These are phyloP conservation scores for Saposhnikovia divaricata DNA, from an alignment of 129 eudicot species.

Conservation along the genomic window DNA sequence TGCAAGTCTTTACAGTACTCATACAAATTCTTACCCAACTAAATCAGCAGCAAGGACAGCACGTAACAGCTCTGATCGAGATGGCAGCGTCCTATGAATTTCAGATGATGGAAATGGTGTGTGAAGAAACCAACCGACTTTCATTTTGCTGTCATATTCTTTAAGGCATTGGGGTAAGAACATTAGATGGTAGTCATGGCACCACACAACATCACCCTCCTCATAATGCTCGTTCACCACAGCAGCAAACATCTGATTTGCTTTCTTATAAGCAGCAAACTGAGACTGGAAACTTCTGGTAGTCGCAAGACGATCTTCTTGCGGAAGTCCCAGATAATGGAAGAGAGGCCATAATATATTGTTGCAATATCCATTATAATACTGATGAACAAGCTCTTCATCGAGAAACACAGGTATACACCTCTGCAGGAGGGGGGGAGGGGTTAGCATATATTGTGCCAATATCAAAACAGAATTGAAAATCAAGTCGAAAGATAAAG, in stretches of 20 bases:
- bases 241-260: constrained; percentile 97
- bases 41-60: constrained; percentile 97
- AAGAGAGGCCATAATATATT: constrained; percentile 94
- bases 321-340: constrained; percentile 91
- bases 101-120: constrained; percentile 97
- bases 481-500: neutral
- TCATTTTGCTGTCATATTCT: constrained; percentile 71
- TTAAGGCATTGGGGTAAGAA: constrained; percentile 84
- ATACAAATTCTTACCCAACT: constrained; percentile 56
- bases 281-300: constrained; percentile 95
- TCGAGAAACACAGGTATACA: constrained; percentile 92
- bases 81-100: constrained; percentile 93
- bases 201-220: constrained; percentile 98
- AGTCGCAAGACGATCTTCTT: constrained; percentile 87
- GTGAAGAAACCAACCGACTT: constrained; percentile 98
- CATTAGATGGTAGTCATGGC: constrained; percentile 98
- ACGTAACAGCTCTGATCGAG: constrained; percentile 80
- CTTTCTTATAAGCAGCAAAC: constrained; percentile 86
- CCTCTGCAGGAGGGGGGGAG: constrained; percentile 38
- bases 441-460: neutral
- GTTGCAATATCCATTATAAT: constrained; percentile 93
- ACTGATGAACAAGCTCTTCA: constrained; percentile 83
- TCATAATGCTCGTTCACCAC: constrained; percentile 77
- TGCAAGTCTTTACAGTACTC: neutral
- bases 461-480: neutral